Conservation (phyloP, 257 asterid genomes). For the Solanum habrochaites region DNA sequence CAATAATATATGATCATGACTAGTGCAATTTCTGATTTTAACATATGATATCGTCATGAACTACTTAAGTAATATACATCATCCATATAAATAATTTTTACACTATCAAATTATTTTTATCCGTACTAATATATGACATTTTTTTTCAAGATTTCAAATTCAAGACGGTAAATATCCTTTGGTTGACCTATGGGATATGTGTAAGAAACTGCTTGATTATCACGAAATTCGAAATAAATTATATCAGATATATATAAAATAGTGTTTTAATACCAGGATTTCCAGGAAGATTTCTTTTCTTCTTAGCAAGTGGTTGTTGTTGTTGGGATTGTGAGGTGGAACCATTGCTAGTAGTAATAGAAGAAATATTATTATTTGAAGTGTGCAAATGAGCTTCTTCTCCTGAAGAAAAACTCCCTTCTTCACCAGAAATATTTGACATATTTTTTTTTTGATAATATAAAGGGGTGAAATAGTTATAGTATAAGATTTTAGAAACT, state of each 20-base stretch:
- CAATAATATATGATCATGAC: not conserved
- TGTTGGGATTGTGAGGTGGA: slow-evolving; percentile 16
- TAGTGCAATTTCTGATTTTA: not conserved
- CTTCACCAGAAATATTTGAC: slow-evolving; percentile 30
- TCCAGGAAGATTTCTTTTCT: slow-evolving; percentile 37
- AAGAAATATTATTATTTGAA: not conserved
- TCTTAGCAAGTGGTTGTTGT: slow-evolving; percentile 14
- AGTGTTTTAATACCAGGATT: slow-evolving; percentile 18
- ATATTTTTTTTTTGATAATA: not conserved
- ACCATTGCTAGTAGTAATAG: slow-evolving; percentile 14
- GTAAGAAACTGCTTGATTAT: not conserved
- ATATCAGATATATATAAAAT: no score
- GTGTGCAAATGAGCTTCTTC: slow-evolving; percentile 8
- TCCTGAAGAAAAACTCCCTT: slow-evolving; percentile 40
- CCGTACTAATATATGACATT: not conserved
- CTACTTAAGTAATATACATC: not conserved
- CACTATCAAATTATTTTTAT: not conserved
- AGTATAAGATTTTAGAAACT: not conserved
- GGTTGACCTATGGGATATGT: not conserved
- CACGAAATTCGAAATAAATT: not conserved
- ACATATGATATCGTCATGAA: not conserved
- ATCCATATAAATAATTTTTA: not conserved
- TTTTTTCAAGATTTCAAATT: not conserved
- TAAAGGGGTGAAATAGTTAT: not conserved
- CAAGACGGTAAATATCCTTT: not conserved